Conservation (phyloP, 768 basidiomycete genomes). For the Naganishia randhawae region DNA sequence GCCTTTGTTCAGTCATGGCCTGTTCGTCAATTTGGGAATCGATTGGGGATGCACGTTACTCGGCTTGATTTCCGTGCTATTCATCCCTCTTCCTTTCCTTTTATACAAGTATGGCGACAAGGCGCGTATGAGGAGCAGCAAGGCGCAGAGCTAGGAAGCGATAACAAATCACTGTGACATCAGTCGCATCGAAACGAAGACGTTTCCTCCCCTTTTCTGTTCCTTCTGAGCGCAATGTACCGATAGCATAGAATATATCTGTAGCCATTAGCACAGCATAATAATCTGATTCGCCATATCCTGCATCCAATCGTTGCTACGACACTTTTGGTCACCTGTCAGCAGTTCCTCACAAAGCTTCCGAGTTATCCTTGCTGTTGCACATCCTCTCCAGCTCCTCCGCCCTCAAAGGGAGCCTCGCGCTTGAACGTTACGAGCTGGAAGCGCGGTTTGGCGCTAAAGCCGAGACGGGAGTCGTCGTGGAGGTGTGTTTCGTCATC, state of each 20-base stretch:
- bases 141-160: background rate
- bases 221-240: background rate
- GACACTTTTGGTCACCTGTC: too few species aligned
- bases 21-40: slow-evolving; percentile 33
- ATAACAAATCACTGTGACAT: too few species aligned
- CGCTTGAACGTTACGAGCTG: too few species aligned
- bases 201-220: background rate
- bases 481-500: too few species aligned
- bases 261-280: background rate
- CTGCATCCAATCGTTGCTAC: too few species aligned
- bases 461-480: too few species aligned
- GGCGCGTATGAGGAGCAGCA: background rate
- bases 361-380: too few species aligned
- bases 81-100: slow-evolving; percentile 46
- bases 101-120: slow-evolving; percentile 4
- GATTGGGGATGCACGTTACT: slow-evolving; percentile 35
- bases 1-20: slow-evolving; percentile 42
- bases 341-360: too few species aligned
- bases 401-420: too few species aligned
- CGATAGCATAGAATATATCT: background rate
- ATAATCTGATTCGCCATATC: too few species aligned
- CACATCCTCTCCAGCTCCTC: too few species aligned
- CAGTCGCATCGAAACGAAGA: background rate
- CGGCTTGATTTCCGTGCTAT: slow-evolving; percentile 37
- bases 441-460: too few species aligned